Evolutionary conservation across 2,329 filamentous ascomycete species (phyloP).

Genomic region (Aulographum hederae): DNA sequence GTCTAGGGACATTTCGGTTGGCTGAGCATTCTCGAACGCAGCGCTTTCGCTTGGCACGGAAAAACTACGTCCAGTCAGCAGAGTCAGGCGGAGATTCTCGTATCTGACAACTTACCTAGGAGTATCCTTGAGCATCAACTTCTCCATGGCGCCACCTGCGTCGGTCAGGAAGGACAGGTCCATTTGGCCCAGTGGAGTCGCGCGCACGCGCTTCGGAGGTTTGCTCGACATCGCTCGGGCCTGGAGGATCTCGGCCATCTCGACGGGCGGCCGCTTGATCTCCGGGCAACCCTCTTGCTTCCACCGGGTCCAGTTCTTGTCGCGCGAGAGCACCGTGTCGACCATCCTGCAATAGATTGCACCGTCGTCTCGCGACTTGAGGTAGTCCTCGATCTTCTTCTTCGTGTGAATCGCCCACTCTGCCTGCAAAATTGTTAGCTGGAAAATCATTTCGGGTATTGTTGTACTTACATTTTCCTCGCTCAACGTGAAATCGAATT

Average conservation of each 20-base stretch:
- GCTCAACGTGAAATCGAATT: conserved; percentile 57
- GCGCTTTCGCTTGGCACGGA: too few species aligned
- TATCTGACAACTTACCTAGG: too few species aligned
- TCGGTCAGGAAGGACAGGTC: conserved; percentile 64
- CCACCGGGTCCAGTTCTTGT: conserved; percentile 99
- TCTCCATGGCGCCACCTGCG: too few species aligned
- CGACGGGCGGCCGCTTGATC: conserved; percentile 60
- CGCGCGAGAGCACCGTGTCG: conserved; percentile 81
- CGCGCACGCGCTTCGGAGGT: conserved; percentile 48
- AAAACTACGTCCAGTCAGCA: too few species aligned
- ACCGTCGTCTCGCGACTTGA: conserved; percentile 64
- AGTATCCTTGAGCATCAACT: too few species aligned
- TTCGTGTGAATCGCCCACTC: conserved; percentile 76
- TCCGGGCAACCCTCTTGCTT: conserved; percentile 85
- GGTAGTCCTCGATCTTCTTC: conserved; percentile 59
- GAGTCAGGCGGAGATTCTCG: too few species aligned
- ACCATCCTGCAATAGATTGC: conserved; percentile 94
- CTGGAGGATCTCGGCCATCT: conserved; percentile 46
- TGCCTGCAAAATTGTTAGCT: conserved; percentile 29
- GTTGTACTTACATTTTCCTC: conserved; percentile 59
- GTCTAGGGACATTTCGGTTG: too few species aligned
- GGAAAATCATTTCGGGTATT: conserved; percentile 6
- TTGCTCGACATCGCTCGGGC: conserved; percentile 43
- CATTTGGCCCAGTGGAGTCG: conserved; percentile 52
- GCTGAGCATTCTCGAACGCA: too few species aligned